phyloP scores from a whole-genome alignment of 2,329 filamentous ascomycete species.

The Cytospora schulzeri region DNA sequence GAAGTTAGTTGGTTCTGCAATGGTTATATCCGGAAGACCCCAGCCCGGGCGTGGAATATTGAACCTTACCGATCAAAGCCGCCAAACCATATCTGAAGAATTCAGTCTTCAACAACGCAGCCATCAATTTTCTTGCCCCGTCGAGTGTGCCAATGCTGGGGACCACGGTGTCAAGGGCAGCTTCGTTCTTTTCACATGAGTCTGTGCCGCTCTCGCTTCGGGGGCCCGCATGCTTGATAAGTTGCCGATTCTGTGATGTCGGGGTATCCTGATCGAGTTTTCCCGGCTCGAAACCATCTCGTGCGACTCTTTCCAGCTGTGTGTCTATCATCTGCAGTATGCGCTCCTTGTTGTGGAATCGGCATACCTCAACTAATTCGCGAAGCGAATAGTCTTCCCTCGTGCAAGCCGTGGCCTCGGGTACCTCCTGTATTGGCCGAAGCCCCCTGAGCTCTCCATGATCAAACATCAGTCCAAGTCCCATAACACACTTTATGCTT shows the following conservation, averaged over 20 bases:
- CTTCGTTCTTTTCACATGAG: neutral
- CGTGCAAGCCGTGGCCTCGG: neutral
- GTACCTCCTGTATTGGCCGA: neutral
- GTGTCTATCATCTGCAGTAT: neutral
- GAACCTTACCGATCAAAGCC: neutral
- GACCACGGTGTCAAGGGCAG: too few relatives aligned
- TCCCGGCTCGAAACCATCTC: too few relatives aligned
- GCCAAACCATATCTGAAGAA: neutral
- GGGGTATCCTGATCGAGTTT: neutral
- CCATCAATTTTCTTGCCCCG: too few relatives aligned
- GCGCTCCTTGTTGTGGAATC: neutral
- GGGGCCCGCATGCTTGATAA: neutral
- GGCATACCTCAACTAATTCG: neutral
- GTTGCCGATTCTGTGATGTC: neutral
- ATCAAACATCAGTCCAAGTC: neutral
- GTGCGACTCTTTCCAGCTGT: neutral
- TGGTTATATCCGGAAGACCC: neutral
- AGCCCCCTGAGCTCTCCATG: fast-evolving
- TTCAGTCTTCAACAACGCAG: neutral
- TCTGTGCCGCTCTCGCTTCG: fast-evolving
- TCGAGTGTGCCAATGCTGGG: neutral
- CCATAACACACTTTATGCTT: neutral
- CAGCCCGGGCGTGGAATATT: neutral
- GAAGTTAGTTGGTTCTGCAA: neutral
- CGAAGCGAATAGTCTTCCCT: neutral